phyloP scores from a whole-genome alignment of 768 basidiomycete species.

The Amanita fuliginea region DNA sequence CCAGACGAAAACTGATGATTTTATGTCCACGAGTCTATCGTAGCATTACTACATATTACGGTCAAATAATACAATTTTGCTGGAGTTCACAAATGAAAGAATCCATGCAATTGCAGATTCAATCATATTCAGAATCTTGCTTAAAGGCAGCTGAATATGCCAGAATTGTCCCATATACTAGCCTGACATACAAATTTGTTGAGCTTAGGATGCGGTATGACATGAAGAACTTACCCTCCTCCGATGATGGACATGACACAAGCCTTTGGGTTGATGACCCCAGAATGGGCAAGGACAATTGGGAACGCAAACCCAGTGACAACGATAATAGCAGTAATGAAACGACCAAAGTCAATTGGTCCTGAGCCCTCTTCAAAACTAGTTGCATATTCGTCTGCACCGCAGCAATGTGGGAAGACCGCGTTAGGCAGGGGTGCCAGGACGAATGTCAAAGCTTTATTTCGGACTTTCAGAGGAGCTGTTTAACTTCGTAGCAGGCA shows the following conservation, averaged over 20 bases:
- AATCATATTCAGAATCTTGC: slow-evolving; percentile 78
- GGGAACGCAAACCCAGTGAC: slow-evolving; percentile 92
- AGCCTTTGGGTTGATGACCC: slow-evolving; percentile 73
- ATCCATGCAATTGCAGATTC: slow-evolving; percentile 9
- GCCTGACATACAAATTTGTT: slow-evolving; percentile 22
- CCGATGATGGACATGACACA: slow-evolving; percentile 93
- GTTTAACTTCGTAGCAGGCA: not conserved
- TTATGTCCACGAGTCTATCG: not conserved
- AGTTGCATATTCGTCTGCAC: slow-evolving; percentile 76
- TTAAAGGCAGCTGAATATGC: slow-evolving; percentile 79
- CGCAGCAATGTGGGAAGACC: slow-evolving; percentile 78
- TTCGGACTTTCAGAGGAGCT: not conserved
- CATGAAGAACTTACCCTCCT: slow-evolving; percentile 53
- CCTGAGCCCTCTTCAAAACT: slow-evolving; percentile 55
- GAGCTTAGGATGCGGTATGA: not conserved
- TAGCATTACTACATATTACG: slow-evolving; percentile 6
- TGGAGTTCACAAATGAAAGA: not conserved
- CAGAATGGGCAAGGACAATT: slow-evolving; percentile 84
- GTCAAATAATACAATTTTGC: slow-evolving; percentile 9
- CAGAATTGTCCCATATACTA: slow-evolving; percentile 87
- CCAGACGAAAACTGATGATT: slow-evolving; percentile 10
- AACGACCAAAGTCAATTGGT: slow-evolving; percentile 84
- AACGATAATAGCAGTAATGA: slow-evolving; percentile 84
- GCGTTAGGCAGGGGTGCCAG: slow-evolving; percentile 94
- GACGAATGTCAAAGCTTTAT: slow-evolving; percentile 82